Evolutionary conservation across 2,329 filamentous ascomycete genomes (phyloP).

Genomic region (Hypoxylon sp.): DNA sequence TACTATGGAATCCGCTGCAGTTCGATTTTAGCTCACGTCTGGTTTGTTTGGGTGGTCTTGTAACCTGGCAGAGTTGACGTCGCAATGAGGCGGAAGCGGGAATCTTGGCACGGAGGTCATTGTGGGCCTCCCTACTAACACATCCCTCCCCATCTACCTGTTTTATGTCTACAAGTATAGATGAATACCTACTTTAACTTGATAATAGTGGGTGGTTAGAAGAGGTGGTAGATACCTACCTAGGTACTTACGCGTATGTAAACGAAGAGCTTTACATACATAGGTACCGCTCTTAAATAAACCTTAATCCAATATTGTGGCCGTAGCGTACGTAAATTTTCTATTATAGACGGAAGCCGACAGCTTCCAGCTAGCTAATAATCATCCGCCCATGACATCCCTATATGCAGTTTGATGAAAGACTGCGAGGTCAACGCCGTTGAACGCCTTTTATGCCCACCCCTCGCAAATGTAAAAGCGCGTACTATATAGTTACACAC

Average conservation of each 20-base stretch:
- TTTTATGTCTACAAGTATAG: background rate
- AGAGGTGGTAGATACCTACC: background rate
- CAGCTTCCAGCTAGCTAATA: conserved; percentile 22
- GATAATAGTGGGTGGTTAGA: background rate
- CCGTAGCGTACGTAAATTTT: conserved; percentile 23
- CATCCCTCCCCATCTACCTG: background rate
- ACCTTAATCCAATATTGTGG: conserved; percentile 11
- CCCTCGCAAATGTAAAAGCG: conserved; percentile 23
- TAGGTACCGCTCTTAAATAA: background rate
- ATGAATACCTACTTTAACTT: background rate
- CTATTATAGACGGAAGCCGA: conserved; percentile 24
- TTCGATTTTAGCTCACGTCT: background rate
- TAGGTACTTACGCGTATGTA: background rate
- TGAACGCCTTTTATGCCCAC: conserved; percentile 20
- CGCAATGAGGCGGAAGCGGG: conserved; percentile 4
- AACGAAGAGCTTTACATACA: background rate
- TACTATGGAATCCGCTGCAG: conserved; percentile 1
- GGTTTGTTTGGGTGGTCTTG: background rate
- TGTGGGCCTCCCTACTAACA: background rate
- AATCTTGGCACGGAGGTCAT: conserved; percentile 25
- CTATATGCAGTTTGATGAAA: conserved; percentile 18
- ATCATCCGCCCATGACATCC: conserved; percentile 14
- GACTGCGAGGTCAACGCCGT: conserved; percentile 20
- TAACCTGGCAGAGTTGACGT: conserved; percentile 12
- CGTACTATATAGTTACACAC: conserved; percentile 13